phyloP scores from a whole-genome alignment of 176 grass and related monocot species.

The Triticum monococcum region DNA sequence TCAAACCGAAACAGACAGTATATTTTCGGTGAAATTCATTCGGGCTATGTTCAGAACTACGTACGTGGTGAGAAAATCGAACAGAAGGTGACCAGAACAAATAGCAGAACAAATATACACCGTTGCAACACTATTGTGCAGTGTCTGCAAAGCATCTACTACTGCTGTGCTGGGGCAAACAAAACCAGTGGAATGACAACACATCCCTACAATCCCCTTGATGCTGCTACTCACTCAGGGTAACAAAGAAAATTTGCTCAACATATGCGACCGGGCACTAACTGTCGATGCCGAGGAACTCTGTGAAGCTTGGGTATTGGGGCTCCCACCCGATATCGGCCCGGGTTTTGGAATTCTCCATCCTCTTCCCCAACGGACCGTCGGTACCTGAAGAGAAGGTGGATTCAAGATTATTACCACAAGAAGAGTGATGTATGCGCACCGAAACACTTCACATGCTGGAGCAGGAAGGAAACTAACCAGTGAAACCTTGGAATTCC shows the following conservation, averaged over 20 bases:
- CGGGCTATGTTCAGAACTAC: too few relatives aligned
- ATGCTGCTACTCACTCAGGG: background rate
- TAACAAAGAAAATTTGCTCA: background rate
- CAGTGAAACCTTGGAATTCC: constrained; percentile 77
- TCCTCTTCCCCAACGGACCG: constrained; percentile 82
- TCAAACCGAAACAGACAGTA: too few relatives aligned
- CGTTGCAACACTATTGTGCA: background rate
- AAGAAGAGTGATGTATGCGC: background rate
- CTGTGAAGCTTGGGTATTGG: constrained; percentile 55
- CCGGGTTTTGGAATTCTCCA: constrained; percentile 78
- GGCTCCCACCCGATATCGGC: constrained; percentile 77
- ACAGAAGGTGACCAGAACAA: too few relatives aligned
- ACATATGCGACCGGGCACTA: background rate
- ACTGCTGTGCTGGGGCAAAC: background rate
- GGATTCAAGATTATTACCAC: background rate
- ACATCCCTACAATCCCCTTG: background rate
- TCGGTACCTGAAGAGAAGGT: constrained; percentile 44
- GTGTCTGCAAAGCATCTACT: background rate
- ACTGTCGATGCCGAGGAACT: constrained; percentile 56
- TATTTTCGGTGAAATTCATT: too few relatives aligned
- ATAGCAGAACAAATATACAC: background rate
- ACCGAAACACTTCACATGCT: background rate
- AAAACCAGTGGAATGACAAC: background rate
- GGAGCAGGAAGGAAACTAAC: constrained; percentile 36
- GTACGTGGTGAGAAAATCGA: too few relatives aligned